A percentile compares a stretch with the other conserved stretches of the same genome.
Evolutionary conservation across 176 grass and related monocot genomes (phyloP).

Genomic region (Themeda triandra): DNA sequence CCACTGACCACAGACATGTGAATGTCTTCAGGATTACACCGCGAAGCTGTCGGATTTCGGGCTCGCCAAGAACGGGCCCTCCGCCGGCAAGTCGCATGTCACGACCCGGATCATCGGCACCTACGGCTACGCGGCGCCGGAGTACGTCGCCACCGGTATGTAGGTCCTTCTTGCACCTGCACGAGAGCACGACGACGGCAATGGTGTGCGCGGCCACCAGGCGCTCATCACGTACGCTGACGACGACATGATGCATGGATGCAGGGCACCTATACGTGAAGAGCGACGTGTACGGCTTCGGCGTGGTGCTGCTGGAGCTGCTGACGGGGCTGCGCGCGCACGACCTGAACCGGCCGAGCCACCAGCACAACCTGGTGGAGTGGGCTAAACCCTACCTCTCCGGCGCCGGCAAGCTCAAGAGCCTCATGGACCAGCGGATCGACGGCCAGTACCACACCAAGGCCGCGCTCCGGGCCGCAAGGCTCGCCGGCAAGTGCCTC

Average conservation of each 20-base stretch:
- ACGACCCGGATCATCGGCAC: constrained; percentile 80
- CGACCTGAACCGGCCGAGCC: constrained; percentile 63
- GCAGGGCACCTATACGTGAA: constrained; percentile 79
- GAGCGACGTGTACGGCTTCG: constrained; percentile 87
- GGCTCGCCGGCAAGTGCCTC: constrained; percentile 62
- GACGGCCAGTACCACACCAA: constrained; percentile 59
- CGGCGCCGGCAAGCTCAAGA: constrained; percentile 47
- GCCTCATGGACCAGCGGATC: constrained; percentile 63
- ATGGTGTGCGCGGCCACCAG: neutral
- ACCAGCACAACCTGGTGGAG: constrained; percentile 63
- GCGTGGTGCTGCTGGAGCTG: constrained; percentile 76
- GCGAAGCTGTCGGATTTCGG: constrained; percentile 92
- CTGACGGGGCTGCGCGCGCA: constrained; percentile 75
- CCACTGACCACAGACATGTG: neutral
- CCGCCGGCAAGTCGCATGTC: constrained; percentile 60
- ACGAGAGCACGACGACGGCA: neutral
- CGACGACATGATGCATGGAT: neutral
- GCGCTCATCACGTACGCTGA: neutral
- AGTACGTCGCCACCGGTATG: constrained; percentile 84
- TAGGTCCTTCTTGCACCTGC: neutral
- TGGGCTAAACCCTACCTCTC: constrained; percentile 59
- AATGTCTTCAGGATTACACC: constrained; percentile 46
- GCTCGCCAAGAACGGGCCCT: constrained; percentile 81
- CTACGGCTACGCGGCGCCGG: constrained; percentile 92
- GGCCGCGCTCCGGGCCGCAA: constrained; percentile 48